Base-by-base conservation (phyloP, 1,284 basidiomycete species). In the Tilletia indica region DNA sequence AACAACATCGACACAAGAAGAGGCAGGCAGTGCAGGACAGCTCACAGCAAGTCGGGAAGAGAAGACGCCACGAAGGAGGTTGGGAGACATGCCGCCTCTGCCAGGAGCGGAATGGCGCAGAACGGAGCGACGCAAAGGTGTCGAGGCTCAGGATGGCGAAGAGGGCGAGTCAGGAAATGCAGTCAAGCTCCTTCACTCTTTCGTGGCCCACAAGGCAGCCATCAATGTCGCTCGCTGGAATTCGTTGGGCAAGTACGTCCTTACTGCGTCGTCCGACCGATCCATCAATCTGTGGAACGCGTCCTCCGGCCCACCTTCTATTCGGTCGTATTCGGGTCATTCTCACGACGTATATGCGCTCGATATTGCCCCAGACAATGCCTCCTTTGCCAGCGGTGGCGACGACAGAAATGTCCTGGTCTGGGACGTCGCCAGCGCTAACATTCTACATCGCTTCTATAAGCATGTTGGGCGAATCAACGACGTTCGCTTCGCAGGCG, bases 321-420 rank as follows among this genome's bases (percentile, higher is more conserved):
- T 99, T 86, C 96, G 97, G 86, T 86, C 88, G 0, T 99, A 97
- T 82, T 86, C 89, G 58, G 93, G 92, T 0, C 96, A 99, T 84
- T 93, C 92, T 45, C 95, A 97, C 82, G 94, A 97, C 82, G 92
- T 99, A 5, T 88, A 97, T 25, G 93, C 93, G 0, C 87, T 99
- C 68, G 89, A 72, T 76, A 96, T 94, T 58, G 89, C 94, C 31
- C 90, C 92, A 74, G 95, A 98, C 85, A 99, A 98, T 85, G 90
- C 92, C 64, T 91, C 91, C 78, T 96, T 99, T 80, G 95, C 92
- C 0, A 94, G 92, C 2, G 93, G 92, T 36, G 97, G 97, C 51
- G 94, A 93, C 3, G 97, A 99, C 85, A 90, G 93, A 76, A 90
- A 90, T 63, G 91, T 97, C 0, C 95, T 94, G 78, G 85, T 97